Evolutionary conservation across 2,329 filamentous ascomycete genomes (phyloP).

Genomic region (Cryphonectria radicalis): DNA sequence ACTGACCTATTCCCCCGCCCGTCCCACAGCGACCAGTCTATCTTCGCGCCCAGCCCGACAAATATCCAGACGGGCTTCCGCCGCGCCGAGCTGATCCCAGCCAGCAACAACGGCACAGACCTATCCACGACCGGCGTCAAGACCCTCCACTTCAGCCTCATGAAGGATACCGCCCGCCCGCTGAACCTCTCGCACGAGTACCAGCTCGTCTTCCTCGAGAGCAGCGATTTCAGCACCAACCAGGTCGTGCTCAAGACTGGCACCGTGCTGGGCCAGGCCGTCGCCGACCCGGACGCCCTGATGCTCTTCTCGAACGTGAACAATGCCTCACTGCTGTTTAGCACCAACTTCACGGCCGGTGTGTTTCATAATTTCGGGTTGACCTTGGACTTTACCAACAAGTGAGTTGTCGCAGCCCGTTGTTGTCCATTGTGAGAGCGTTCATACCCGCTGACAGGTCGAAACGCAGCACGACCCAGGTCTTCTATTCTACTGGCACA

Average conservation of each 20-base stretch:
- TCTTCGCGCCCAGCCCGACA: slow-evolving; percentile 56
- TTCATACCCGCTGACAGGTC: not conserved
- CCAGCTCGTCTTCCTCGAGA: slow-evolving; percentile 57
- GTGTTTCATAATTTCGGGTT: slow-evolving; percentile 67
- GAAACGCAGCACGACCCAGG: slow-evolving; percentile 53
- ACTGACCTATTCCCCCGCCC: not conserved
- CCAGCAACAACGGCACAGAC: slow-evolving; percentile 55
- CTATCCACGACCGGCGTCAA: slow-evolving; percentile 58
- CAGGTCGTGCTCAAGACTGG: slow-evolving; percentile 61
- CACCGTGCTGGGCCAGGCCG: slow-evolving; percentile 48
- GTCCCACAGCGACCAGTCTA: slow-evolving; percentile 52
- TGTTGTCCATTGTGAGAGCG: not conserved
- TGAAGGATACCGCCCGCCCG: slow-evolving; percentile 54
- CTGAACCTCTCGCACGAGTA: slow-evolving; percentile 67
- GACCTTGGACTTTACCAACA: slow-evolving; percentile 58
- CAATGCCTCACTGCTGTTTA: slow-evolving; percentile 54
- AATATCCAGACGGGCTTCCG: slow-evolving; percentile 63
- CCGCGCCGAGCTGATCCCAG: slow-evolving; percentile 59
- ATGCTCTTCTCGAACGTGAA: slow-evolving; percentile 52
- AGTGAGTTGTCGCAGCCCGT: slow-evolving; percentile 45
- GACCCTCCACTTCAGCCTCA: slow-evolving; percentile 64
- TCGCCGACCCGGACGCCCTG: slow-evolving; percentile 45
- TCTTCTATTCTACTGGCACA: slow-evolving; percentile 59
- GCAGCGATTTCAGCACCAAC: slow-evolving; percentile 51
- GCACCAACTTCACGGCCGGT: slow-evolving; percentile 51